Percentiles rank a stretch among this genome's conserved stretches.
phyloP scores from a whole-genome alignment of 441 rosid genomes.

The Adansonia rubrostipa region DNA sequence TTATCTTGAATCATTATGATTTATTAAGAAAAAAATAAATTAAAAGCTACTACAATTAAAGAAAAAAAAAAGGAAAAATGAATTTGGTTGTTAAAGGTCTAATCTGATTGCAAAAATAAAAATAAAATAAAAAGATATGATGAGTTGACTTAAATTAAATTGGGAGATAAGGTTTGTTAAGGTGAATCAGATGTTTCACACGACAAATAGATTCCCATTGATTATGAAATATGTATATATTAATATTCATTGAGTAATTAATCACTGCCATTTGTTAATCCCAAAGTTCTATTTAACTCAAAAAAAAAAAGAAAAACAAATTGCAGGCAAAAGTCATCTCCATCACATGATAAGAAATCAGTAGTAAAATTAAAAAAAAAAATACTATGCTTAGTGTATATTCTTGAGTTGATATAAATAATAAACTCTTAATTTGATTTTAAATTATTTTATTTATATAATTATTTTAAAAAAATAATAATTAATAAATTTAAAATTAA shows the following conservation, averaged over 20 bases:
- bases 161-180: not conserved
- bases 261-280: slow-evolving; percentile 21
- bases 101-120: slow-evolving; percentile 19
- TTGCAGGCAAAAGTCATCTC: not conserved
- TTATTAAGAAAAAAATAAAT: no score
- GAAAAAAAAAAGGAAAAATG: not conserved
- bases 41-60: not conserved
- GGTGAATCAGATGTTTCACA: slow-evolving; percentile 31
- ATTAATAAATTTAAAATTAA: no score
- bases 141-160: not conserved
- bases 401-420: no score
- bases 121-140: not conserved
- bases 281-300: not conserved
- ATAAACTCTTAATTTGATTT: no score
- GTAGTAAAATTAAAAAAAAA: no score
- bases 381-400: no score
- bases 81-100: slow-evolving; percentile 35
- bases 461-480: no score
- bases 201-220: slow-evolving; percentile 32
- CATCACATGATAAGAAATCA: not conserved
- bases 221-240: slow-evolving; percentile 12
- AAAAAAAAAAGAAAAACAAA: not conserved
- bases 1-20: no score
- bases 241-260: slow-evolving; percentile 8
- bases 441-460: no score